These are phyloP conservation scores for Penicillium hordei DNA, from an alignment of 2,329 filamentous ascomycete species.

Conservation along the genomic window DNA sequence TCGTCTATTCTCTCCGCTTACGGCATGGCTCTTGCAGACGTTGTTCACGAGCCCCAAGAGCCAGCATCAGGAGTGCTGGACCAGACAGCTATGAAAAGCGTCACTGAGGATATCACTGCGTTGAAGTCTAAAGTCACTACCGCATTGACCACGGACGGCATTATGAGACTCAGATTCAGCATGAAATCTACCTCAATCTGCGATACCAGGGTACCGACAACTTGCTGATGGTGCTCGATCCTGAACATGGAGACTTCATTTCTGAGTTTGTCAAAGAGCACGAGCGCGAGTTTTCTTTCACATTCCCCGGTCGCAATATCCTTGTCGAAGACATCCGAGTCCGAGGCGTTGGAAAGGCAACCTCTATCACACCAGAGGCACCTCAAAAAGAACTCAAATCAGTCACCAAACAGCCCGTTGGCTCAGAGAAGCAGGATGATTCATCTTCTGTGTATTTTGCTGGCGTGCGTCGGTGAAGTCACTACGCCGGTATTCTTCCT, in stretches of 20 bases:
- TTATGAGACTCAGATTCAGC: conserved; percentile 39
- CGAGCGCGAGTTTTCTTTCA: conserved; percentile 84
- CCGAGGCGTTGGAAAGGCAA: conserved; percentile 46
- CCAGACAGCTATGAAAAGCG: conserved; percentile 26
- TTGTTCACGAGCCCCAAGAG: conserved; percentile 81
- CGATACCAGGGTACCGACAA: conserved; percentile 54
- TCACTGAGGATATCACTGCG: conserved; percentile 36
- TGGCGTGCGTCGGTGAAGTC: neutral
- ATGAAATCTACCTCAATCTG: conserved; percentile 50
- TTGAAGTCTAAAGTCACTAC: conserved; percentile 32
- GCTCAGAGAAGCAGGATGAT: conserved; percentile 3
- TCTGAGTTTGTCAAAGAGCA: conserved; percentile 41
- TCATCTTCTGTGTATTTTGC: conserved; percentile 9
- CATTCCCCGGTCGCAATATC: conserved; percentile 71
- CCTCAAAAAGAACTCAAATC: conserved; percentile 14
- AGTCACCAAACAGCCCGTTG: neutral
- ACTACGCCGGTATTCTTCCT: conserved; percentile 2
- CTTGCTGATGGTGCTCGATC: conserved; percentile 49
- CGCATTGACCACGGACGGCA: conserved; percentile 41
- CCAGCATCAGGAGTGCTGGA: conserved; percentile 53
- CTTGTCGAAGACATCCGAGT: conserved; percentile 88
- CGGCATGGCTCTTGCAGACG: conserved; percentile 88
- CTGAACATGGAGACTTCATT: conserved; percentile 56
- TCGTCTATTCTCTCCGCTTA: conserved; percentile 91
- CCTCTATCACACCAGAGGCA: conserved; percentile 9